Percentiles rank a stretch among this genome's conserved stretches.
These are phyloP conservation scores for Trichoderma atroviride DNA, from an alignment of 2,329 filamentous ascomycete species.

Conservation along the genomic window DNA sequence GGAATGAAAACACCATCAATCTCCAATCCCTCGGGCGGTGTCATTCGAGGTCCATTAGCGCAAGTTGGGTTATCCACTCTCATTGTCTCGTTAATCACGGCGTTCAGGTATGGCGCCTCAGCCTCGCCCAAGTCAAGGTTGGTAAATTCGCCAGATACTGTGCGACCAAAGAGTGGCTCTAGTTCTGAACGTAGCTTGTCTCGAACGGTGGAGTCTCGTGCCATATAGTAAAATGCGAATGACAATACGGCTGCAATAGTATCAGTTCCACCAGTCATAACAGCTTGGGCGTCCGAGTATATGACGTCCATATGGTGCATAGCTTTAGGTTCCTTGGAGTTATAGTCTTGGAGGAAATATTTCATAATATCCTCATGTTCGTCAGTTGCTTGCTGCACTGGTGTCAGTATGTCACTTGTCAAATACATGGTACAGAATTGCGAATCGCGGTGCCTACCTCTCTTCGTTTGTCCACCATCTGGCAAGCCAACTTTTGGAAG, in stretches of 20 bases:
- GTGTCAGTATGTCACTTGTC: not conserved
- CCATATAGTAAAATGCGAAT: not conserved
- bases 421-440: not conserved
- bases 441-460: not conserved
- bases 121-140: conserved; percentile 28
- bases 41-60: conserved; percentile 34
- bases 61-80: conserved; percentile 36
- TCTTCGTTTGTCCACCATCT: not conserved
- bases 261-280: conserved; percentile 30
- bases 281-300: conserved; percentile 31
- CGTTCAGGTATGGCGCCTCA: conserved; percentile 32
- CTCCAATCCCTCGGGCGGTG: conserved; percentile 33
- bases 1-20: conserved; percentile 36
- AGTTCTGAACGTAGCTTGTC: conserved; percentile 29
- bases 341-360: conserved; percentile 33
- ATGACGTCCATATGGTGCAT: conserved; percentile 32
- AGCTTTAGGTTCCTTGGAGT: conserved; percentile 31
- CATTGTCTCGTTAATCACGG: conserved; percentile 38
- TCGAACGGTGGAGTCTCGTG: conserved; percentile 4
- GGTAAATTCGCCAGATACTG: conserved; percentile 29
- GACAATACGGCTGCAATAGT: not conserved
- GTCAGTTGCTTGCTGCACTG: conserved; percentile 21
- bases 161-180: conserved; percentile 26
- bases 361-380: conserved; percentile 33
- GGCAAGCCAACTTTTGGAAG: not conserved